These are phyloP conservation scores for Lichtheimia ramosa DNA, from an alignment of 371 early-diverging fungal species.

Conservation along the genomic window DNA sequence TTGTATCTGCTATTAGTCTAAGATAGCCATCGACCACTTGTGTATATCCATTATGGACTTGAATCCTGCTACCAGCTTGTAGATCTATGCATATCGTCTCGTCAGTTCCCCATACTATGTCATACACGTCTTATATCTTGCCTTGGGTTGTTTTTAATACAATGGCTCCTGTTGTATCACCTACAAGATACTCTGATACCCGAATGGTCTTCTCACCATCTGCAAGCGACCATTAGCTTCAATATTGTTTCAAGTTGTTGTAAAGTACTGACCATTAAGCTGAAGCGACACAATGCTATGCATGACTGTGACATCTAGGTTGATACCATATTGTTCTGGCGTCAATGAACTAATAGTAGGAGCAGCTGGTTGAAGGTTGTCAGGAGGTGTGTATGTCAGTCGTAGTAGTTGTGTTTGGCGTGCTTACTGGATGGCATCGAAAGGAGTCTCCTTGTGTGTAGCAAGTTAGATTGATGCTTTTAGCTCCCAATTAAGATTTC, in stretches of 20 bases:
- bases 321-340: slow-evolving; percentile 27
- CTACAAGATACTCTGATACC: slow-evolving; percentile 28
- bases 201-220: slow-evolving; percentile 6
- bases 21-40: slow-evolving; percentile 22
- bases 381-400: background rate
- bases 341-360: slow-evolving; percentile 6
- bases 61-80: background rate
- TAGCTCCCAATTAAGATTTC: too few species aligned
- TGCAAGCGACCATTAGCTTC: background rate
- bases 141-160: slow-evolving; percentile 22
- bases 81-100: slow-evolving; percentile 3
- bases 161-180: slow-evolving; percentile 26
- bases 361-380: background rate
- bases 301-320: slow-evolving; percentile 18
- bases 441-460: too few species aligned
- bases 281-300: slow-evolving; percentile 17
- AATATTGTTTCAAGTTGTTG: background rate
- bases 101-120: background rate
- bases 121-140: slow-evolving; percentile 1
- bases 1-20: slow-evolving; percentile 13
- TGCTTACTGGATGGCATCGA: too few species aligned
- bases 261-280: slow-evolving; percentile 7
- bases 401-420: too few species aligned
- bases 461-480: too few species aligned
- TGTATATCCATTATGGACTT: slow-evolving; percentile 22